Conservation (phyloP, 768 basidiomycete genomes). For the Lactarius psammicola region DNA sequence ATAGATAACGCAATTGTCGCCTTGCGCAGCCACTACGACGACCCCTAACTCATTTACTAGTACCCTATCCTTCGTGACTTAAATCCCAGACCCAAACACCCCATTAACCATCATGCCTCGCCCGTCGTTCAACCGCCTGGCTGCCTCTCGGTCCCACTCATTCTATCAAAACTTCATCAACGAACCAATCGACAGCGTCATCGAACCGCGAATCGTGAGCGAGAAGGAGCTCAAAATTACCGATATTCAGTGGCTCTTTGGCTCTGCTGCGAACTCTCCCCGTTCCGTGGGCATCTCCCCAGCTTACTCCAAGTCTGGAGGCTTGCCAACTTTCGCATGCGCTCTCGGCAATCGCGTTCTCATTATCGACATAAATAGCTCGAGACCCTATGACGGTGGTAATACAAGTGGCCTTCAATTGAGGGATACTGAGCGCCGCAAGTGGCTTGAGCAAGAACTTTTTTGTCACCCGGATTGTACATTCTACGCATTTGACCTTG, state of each 20-base stretch:
- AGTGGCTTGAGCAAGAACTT: slow-evolving; percentile 42
- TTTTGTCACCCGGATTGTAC: slow-evolving; percentile 46
- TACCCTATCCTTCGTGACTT: neutral
- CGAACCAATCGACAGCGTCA: slow-evolving; percentile 22
- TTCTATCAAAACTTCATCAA: slow-evolving; percentile 35
- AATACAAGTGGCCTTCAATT: slow-evolving; percentile 2
- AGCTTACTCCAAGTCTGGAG: slow-evolving; percentile 45
- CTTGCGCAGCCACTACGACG: neutral
- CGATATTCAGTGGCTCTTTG: slow-evolving; percentile 27
- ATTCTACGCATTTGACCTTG: slow-evolving; percentile 56
- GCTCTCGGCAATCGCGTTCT: slow-evolving; percentile 36
- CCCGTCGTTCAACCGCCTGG: neutral
- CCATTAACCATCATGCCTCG: slow-evolving; percentile 1
- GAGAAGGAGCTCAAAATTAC: slow-evolving; percentile 30
- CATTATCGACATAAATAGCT: slow-evolving; percentile 29
- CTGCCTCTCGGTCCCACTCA: neutral
- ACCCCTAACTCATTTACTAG: neutral
- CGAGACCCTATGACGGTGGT: neutral
- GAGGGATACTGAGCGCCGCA: slow-evolving; percentile 29
- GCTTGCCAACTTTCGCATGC: slow-evolving; percentile 48
- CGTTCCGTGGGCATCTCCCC: slow-evolving; percentile 49
- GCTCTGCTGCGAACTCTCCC: slow-evolving; percentile 26
- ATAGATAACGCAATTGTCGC: slow-evolving; percentile 7
- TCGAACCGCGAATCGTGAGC: slow-evolving; percentile 29
- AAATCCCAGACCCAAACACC: neutral